Base-by-base conservation (phyloP, 1,139 yeast species). In the Diutina ranongensis region DNA sequence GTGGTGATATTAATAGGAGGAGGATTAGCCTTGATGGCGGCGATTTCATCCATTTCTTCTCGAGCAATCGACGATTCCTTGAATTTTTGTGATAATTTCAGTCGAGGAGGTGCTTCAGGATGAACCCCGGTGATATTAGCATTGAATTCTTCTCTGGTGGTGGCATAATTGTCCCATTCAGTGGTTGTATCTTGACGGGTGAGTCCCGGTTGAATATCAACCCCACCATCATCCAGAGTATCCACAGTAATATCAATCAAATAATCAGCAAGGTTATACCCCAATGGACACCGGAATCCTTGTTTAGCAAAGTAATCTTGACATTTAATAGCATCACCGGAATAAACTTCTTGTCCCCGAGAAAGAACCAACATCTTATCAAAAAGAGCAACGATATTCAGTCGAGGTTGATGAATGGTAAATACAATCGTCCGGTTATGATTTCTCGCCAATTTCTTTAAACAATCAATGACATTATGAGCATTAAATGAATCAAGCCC, bases 401-500 rank as follows among this genome's bases (percentile, higher is more conserved):
- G 86, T 58, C 98, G 76, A n/a, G 98, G 98, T 59, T 92, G 98
- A 64, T 92, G 98, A 52, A 92, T 92, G 0, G 98, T 87, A 58
- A 92, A 83, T 1, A 92, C 78, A 44, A 92, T 81, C 0, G 98
- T 89, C 58, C 97, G 77, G 50, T 83, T 80, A 60, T 81, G 85
- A 54, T 81, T 83, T 49, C 81, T 71, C 0, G 97, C 87, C 49
- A 92, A 71, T 49, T 84, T 76, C 2, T 84, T 92, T 47, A 92
- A 71, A 51, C 88, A 77, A 49, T 89, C 97, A 46, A 92, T 70
- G 12, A 92, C 98, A 55, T 89, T 88, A 58, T 78, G 80, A 0
- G 98, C 97, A 64, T 88, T 92, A 62, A 78, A 92, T 8, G 97
- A 81, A 61, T 92, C 98, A 51, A 92, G 68, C 1, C 98, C 98